These are phyloP conservation scores for Verticillium dahliae DNA, from an alignment of 2,329 filamentous ascomycete species.

Conservation along the genomic window DNA sequence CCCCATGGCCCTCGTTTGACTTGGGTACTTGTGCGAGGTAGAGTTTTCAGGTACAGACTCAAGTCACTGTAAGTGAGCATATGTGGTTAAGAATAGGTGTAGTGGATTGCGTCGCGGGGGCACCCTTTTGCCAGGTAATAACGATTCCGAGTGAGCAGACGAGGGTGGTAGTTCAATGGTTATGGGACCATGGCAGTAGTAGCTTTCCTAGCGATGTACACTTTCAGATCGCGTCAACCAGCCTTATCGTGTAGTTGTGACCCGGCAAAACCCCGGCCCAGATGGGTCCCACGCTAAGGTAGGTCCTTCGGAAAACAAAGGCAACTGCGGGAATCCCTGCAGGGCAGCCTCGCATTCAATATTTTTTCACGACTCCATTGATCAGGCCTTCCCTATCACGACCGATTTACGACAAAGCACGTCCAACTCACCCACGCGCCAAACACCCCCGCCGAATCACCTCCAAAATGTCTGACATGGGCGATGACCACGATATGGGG, in stretches of 20 bases:
- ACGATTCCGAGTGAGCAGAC: no score
- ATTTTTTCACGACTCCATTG: slow-evolving; percentile 10
- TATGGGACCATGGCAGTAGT: no score
- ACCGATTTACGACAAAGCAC: slow-evolving; percentile 1
- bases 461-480: slow-evolving; percentile 64
- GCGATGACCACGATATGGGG: slow-evolving; percentile 56
- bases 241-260: background rate
- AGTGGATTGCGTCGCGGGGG: no score
- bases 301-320: background rate
- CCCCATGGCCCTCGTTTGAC: no score
- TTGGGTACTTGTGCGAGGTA: no score
- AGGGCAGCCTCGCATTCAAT: slow-evolving; percentile 12
- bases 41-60: no score
- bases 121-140: no score
- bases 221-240: no score
- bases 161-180: no score
- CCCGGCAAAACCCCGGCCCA: background rate
- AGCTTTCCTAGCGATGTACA: no score
- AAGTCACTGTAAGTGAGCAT: no score
- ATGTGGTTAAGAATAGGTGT: no score
- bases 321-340: background rate
- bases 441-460: background rate
- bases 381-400: slow-evolving; percentile 5
- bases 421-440: background rate
- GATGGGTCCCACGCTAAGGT: background rate